Conservation (phyloP, 306 rosid species). For the Casuarina equisetifolia region DNA sequence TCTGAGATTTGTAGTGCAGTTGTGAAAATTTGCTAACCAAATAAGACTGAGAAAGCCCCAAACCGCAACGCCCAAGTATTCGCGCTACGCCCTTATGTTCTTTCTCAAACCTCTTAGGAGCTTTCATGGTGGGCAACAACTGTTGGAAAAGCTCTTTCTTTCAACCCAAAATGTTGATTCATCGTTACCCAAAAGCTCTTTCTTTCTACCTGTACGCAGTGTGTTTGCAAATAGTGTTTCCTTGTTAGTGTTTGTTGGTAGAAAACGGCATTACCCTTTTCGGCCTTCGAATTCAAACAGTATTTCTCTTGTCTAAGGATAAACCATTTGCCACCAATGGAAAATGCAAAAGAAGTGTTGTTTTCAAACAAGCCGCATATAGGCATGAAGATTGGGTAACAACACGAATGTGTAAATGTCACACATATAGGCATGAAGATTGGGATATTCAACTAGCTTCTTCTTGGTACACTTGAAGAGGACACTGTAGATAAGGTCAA, state of each 20-base stretch:
- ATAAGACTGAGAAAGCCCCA: no score
- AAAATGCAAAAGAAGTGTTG: neutral
- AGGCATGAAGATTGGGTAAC: slow-evolving; percentile 56
- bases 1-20: no score
- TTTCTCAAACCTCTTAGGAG: no score
- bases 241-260: neutral
- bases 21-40: no score
- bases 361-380: slow-evolving; percentile 26
- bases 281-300: neutral
- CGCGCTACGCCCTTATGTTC: no score
- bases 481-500: slow-evolving; percentile 67
- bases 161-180: no score
- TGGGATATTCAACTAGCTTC: slow-evolving; percentile 66
- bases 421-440: slow-evolving; percentile 69
- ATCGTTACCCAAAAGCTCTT: no score
- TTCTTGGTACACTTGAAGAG: slow-evolving; percentile 85
- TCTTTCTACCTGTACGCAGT: no score
- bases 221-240: no score
- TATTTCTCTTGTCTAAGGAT: neutral
- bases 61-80: no score
- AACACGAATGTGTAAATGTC: slow-evolving; percentile 51
- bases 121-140: no score
- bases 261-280: neutral
- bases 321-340: neutral
- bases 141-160: no score